Base-by-base conservation (phyloP, 2,329 filamentous ascomycete species). In the Penicillium crustosum region DNA sequence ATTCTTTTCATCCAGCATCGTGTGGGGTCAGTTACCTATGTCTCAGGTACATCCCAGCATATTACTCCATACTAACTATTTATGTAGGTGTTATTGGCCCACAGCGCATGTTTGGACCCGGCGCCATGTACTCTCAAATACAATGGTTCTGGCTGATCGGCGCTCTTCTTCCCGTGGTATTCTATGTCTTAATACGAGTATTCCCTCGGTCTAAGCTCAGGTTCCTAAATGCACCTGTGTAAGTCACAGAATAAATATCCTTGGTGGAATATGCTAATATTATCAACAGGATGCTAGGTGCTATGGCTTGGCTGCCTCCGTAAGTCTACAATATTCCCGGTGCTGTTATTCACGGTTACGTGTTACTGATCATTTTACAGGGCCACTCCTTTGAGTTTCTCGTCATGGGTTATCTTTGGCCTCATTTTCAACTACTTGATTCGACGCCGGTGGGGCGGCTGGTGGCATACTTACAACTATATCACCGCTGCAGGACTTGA, bases 81-180 rank as follows among this genome's bases (percentile, higher is more conserved):
- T 6, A 47, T 31, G 9, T 87, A 67, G 86, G 85, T 49, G 82
- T 86, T 54, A 88, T 90, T 59, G 87, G 88, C 0, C 87, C 87
- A 0, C 77, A 80, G 2, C 82, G 87, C 41, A 86, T 90, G 72
- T 90, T 89, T 69, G 83, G 82, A 53, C 77, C 80, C 3, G 78
- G 78, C 2, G 82, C 82, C n/a, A 77, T 88, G 8, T 90, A 89
- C 69, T 77, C 80, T 2, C 77, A 77, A 4, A 78, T 90, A 43
- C 83, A 86, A 65, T 89, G 81, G 78, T 89, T 88, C 75, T 90
- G 85, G 83, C 80, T 89, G 41, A 77, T 88, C 43, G 87, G 87
- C 31, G 84, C 83, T 35, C 57, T 83, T 7, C 75, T 84, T 0
- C 87, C 87, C 8, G 70, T 88, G 49, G 63, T 84, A 38, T 83